These are phyloP conservation scores for Candida broadrunensis DNA, from an alignment of 805 yeast genomes.

Conservation along the genomic window DNA sequence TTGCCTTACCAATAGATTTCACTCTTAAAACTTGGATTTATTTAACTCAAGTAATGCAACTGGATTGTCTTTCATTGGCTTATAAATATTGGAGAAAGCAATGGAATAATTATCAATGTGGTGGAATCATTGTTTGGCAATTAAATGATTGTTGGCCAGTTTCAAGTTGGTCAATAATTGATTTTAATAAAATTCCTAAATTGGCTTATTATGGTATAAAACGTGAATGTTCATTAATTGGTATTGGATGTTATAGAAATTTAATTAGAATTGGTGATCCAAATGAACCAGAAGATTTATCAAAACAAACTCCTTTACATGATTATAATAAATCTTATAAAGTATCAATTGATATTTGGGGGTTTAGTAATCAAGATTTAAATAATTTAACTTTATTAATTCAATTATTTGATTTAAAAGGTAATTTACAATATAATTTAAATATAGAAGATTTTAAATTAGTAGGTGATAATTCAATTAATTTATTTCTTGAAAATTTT, in stretches of 20 bases:
- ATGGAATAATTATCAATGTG: conserved; percentile 38
- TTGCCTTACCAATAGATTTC: conserved; percentile 24
- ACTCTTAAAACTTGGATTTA: conserved; percentile 42
- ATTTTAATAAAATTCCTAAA: conserved; percentile 39
- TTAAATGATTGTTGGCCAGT: conserved; percentile 53
- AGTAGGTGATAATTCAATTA: conserved; percentile 18
- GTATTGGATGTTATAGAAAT: conserved; percentile 2
- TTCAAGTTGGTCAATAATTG: conserved; percentile 47
- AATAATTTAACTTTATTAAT: conserved; percentile 19
- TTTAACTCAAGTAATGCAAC: conserved; percentile 49
- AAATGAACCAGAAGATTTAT: conserved; percentile 2
- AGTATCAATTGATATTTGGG: conserved; percentile 36
- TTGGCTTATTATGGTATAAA: conserved; percentile 45
- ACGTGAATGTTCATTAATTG: conserved; percentile 27
- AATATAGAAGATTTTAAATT: conserved; percentile 9
- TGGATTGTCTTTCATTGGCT: conserved; percentile 47
- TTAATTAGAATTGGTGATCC: neutral
- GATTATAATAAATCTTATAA: neutral
- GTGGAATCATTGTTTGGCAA: conserved; percentile 54
- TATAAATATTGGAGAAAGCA: conserved; percentile 43
- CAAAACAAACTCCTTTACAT: conserved; percentile 1
- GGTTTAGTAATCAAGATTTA: conserved; percentile 24
- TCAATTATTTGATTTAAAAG: conserved; percentile 30
- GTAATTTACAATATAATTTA: conserved; percentile 10
- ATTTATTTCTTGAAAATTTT: conserved; percentile 20